Evolutionary conservation across 768 basidiomycete species (phyloP), one percentile per base, ranked within the genome.

Genomic region (Mrakia blollopis): DNA sequence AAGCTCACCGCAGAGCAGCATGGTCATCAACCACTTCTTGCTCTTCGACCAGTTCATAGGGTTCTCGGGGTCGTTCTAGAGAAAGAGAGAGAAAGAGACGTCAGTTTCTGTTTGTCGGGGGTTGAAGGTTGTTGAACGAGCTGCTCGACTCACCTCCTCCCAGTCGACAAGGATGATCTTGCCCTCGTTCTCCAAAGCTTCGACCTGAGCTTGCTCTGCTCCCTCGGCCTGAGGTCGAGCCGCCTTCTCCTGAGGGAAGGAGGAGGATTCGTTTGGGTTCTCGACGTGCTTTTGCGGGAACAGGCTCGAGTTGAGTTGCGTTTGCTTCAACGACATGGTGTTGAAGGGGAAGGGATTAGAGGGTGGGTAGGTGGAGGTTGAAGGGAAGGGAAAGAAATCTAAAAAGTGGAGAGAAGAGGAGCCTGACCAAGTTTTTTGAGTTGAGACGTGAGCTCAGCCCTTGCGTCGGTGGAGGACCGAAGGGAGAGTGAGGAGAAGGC

Each of bases 111-210:
- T n/a, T 28, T 18, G 14, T 11, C 47, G 9, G 41, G 21, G 30
- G 6, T 14, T 1, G 3, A 25, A 57, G 32, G 11, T 41, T 39
- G 32, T 7, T 9, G 37, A 63, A 28, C 28, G 37, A 54, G 21
- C 10, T 1, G 37, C 44, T 50, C 41, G 47, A 28, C 67, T 63
- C 47, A 75, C 76, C 68, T 72, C 75, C 50, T 77, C 76, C 70
- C 70, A 77, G 47, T 77, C 57, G 52, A 77, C 76, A 11, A 77
- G 44, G 52, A 77, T 72, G 70, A 77, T 61, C 76, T 77, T 77
- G 13, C 76, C 76, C 23, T 72, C 61, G 6, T 10, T 21, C 61
- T 77, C 9, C 32, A 74, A 71, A n/a, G 32, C 61, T 28, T 72
- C 32, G 25, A 72, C 62, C 2, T n/a, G 44, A 37, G 65, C 21